These are phyloP conservation scores for Mayamaea pseudoterrestris DNA, from an alignment of 108 stramenopile genomes.

Conservation along the genomic window DNA sequence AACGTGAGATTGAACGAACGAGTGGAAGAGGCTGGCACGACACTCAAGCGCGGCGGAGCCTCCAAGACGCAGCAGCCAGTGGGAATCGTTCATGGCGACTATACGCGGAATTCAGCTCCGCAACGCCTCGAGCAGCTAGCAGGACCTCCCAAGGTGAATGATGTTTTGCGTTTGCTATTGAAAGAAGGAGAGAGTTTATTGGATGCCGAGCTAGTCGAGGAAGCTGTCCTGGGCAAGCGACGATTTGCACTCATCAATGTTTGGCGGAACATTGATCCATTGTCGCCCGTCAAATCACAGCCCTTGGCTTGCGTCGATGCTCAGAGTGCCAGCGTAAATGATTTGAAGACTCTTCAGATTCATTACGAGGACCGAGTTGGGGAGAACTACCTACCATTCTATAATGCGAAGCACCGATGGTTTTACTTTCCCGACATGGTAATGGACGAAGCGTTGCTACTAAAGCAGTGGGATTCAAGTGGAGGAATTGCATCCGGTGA, in stretches of 20 bases:
- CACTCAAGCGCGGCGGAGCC: constrained; percentile 9
- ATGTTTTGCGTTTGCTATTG: constrained; percentile 23
- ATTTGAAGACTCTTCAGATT: constrained; percentile 35
- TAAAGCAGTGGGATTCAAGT: constrained; percentile 12
- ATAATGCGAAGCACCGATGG: constrained; percentile 26
- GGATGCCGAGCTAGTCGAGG: constrained; percentile 20
- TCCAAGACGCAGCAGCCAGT: constrained; percentile 28
- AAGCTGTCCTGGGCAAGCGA: constrained; percentile 27
- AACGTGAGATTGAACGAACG: constrained; percentile 28
- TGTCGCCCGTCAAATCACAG: constrained; percentile 22
- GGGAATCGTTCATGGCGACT: constrained; percentile 47
- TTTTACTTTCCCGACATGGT: constrained; percentile 42
- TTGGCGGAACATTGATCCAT: constrained; percentile 40
- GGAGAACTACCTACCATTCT: constrained; percentile 8
- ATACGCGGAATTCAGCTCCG: constrained; percentile 39
- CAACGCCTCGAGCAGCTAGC: constrained; percentile 27
- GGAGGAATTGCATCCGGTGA: neutral
- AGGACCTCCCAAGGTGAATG: constrained; percentile 35
- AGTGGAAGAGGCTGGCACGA: constrained; percentile 10
- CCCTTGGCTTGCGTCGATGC: constrained; percentile 55
- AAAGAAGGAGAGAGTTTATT: constrained; percentile 21
- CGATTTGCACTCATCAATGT: constrained; percentile 48
- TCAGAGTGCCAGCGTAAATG: constrained; percentile 4
- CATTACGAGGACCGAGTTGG: constrained; percentile 46
- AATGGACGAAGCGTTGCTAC: constrained; percentile 28